Conservation (phyloP, 257 asterid species). For the Primulina huaijiensis region DNA sequence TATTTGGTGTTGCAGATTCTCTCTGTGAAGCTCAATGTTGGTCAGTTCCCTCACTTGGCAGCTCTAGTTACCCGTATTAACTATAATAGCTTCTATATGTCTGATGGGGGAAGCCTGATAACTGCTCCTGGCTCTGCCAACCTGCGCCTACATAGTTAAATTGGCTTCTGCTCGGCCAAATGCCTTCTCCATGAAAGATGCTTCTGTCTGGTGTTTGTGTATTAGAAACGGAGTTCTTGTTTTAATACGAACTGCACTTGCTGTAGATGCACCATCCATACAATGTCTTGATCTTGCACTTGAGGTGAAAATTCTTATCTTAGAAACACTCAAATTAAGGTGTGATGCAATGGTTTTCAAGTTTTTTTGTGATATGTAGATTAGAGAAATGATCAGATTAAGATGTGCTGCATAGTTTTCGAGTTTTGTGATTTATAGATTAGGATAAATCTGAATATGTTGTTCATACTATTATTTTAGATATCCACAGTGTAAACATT, state of each 20-base stretch:
- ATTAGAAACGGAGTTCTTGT: background rate
- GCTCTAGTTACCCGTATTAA: conserved; percentile 90
- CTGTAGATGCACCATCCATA: background rate
- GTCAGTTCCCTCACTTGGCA: conserved; percentile 94
- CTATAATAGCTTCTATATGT: conserved; percentile 88
- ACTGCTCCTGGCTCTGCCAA: conserved; percentile 47
- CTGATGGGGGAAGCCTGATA: conserved; percentile 62
- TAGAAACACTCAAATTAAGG: background rate
- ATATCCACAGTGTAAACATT: background rate
- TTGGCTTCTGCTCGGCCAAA: background rate
- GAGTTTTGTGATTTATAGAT: background rate
- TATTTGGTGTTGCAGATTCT: conserved; percentile 56
- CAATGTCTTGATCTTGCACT: background rate
- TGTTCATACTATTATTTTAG: background rate
- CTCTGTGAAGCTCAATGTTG: conserved; percentile 91
- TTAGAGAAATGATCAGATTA: no score
- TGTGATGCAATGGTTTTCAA: background rate
- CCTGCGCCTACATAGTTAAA: conserved; percentile 30
- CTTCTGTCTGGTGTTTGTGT: background rate
- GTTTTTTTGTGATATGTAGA: no score
- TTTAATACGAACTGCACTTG: background rate
- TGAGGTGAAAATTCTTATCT: background rate
- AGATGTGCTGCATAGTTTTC: background rate
- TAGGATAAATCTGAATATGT: background rate
- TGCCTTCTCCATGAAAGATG: background rate